Conservation (phyloP, 1,284 basidiomycete genomes). For the Grifola frondosa region DNA sequence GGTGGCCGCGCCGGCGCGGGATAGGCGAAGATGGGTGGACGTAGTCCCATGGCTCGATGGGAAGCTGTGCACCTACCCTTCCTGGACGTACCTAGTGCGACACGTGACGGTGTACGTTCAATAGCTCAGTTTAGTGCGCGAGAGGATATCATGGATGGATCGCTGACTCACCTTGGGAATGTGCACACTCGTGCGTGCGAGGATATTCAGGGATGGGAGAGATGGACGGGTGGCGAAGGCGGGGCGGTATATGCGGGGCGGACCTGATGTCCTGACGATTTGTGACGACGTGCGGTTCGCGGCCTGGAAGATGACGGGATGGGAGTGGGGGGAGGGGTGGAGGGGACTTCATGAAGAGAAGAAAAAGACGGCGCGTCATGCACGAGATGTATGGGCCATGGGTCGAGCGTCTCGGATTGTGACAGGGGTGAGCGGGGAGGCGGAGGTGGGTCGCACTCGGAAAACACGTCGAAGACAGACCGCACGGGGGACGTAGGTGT, state of each 20-base stretch:
- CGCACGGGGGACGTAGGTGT: constrained; percentile 22
- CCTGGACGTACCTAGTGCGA: constrained; percentile 23
- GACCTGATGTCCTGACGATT: constrained; percentile 38
- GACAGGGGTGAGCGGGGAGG: constrained; percentile 29
- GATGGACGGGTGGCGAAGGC: constrained; percentile 62
- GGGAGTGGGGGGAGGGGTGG: constrained; percentile 25
- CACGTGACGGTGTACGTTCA: constrained; percentile 9
- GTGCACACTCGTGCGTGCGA: constrained; percentile 55
- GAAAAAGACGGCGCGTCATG: constrained; percentile 11
- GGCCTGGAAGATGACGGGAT: constrained; percentile 16
- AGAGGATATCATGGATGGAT: constrained; percentile 3
- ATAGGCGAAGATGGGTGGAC: constrained; percentile 14
- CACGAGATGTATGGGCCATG: constrained; percentile 5
- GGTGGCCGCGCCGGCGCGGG: constrained; percentile 20
- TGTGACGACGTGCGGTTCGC: constrained; percentile 30
- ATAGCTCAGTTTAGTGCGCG: constrained; percentile 9
- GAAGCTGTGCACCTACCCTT: constrained; percentile 25
- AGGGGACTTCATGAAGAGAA: constrained; percentile 16
- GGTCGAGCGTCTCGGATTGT: constrained; percentile 8
- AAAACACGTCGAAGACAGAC: constrained; percentile 17
- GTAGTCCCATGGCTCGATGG: constrained; percentile 26
- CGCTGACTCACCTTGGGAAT: constrained; percentile 53
- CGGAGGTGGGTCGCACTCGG: constrained; percentile 8
- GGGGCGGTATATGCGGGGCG: constrained; percentile 59
- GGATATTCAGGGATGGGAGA: constrained; percentile 60